These are phyloP conservation scores for Epicoccum nigrum DNA, from an alignment of 2,329 filamentous ascomycete genomes.

Conservation along the genomic window DNA sequence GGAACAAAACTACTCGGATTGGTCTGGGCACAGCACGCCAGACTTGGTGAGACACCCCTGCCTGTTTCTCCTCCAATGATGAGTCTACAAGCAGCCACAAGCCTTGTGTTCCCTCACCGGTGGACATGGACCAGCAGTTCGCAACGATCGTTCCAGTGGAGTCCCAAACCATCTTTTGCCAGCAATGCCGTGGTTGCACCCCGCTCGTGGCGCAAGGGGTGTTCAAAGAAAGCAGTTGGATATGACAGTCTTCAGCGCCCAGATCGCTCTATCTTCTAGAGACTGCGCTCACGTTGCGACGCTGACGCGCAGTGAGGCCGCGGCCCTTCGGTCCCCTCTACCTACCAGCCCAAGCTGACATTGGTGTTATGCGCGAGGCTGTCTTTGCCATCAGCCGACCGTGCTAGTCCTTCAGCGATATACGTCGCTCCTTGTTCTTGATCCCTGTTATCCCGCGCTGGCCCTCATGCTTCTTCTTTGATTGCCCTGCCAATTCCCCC, in stretches of 20 bases:
- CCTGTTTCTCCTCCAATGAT: slow-evolving; percentile 32
- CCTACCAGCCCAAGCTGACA: slow-evolving; percentile 23
- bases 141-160: slow-evolving; percentile 18
- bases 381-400: slow-evolving; percentile 17
- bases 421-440: slow-evolving; percentile 17
- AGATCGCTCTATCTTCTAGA: slow-evolving; percentile 1
- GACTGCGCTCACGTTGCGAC: not conserved
- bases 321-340: slow-evolving; percentile 20
- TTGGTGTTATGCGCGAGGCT: slow-evolving; percentile 1
- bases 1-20: slow-evolving; percentile 6
- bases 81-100: slow-evolving; percentile 13
- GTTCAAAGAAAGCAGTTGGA: slow-evolving; percentile 27
- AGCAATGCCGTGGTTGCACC: slow-evolving; percentile 17
- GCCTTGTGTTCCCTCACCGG: slow-evolving; percentile 26
- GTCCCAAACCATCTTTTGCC: slow-evolving; percentile 8
- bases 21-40: slow-evolving; percentile 16
- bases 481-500: slow-evolving; percentile 18
- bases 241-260: slow-evolving; percentile 8
- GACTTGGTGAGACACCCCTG: slow-evolving; percentile 10
- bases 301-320: slow-evolving; percentile 5
- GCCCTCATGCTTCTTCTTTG: slow-evolving; percentile 5
- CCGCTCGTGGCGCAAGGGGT: slow-evolving; percentile 33
- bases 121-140: slow-evolving; percentile 24
- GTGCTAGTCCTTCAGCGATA: slow-evolving; percentile 23
- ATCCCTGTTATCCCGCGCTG: slow-evolving; percentile 21